Evolutionary conservation across 1,139 yeast genomes (phyloP).

Genomic region (Hemisphaericaspora xylanilytica): DNA sequence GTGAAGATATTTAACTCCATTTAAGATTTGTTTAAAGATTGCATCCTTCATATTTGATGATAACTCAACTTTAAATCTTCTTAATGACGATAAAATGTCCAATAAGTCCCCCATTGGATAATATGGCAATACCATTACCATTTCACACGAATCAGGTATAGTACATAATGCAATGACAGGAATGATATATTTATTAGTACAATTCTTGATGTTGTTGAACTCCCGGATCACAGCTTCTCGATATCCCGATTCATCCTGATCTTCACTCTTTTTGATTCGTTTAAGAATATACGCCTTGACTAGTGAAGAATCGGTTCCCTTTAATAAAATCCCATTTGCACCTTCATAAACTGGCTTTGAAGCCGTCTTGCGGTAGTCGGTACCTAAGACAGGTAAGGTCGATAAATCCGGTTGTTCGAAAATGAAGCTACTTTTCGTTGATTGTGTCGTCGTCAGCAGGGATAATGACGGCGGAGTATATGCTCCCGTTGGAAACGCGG

Average conservation of each 20-base stretch:
- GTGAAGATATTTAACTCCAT: conserved; percentile 48
- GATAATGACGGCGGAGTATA: neutral
- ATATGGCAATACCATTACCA: conserved; percentile 39
- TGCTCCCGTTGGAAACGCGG: too few relatives aligned
- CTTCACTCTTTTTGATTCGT: conserved; percentile 25
- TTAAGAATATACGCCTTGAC: conserved; percentile 29
- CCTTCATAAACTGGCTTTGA: conserved; percentile 42
- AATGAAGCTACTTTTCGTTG: neutral
- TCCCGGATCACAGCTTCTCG: conserved; percentile 27
- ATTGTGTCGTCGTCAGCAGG: neutral
- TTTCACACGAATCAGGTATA: conserved; percentile 18
- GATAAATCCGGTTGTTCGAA: neutral
- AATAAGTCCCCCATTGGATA: conserved; percentile 49
- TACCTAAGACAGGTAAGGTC: conserved; percentile 14
- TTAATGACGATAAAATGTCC: conserved; percentile 35
- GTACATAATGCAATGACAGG: conserved; percentile 25
- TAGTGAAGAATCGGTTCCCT: conserved; percentile 26
- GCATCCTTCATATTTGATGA: conserved; percentile 40
- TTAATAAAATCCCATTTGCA: conserved; percentile 41
- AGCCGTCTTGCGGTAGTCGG: conserved; percentile 24
- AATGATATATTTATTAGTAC: conserved; percentile 32
- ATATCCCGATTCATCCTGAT: conserved; percentile 17
- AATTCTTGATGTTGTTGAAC: conserved; percentile 25
- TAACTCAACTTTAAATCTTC: conserved; percentile 32
- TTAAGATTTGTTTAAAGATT: conserved; percentile 46